Conservation (phyloP, 805 yeast genomes). For the Candida taoyuanica region DNA sequence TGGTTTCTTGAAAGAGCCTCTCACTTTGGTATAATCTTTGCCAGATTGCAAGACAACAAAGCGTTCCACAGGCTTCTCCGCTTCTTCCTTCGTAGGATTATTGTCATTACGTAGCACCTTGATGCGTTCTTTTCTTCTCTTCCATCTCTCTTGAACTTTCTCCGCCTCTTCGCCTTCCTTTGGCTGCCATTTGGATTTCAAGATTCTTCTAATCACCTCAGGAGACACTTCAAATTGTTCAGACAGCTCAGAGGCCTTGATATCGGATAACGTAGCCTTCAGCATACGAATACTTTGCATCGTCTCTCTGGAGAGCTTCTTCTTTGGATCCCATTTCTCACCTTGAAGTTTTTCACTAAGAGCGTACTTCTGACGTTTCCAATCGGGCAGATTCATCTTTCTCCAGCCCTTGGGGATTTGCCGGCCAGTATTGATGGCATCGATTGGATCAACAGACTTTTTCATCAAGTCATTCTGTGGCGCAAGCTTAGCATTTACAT, state of each 20-base stretch:
- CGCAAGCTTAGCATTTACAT: background rate
- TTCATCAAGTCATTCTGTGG: background rate
- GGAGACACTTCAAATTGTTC: slow-evolving; percentile 67
- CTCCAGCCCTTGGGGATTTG: slow-evolving; percentile 43
- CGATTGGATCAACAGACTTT: slow-evolving; percentile 4
- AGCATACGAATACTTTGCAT: slow-evolving; percentile 61
- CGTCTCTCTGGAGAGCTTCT: slow-evolving; percentile 60
- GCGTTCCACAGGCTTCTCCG: slow-evolving; percentile 2
- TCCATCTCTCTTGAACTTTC: slow-evolving; percentile 48
- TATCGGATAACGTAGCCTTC: slow-evolving; percentile 52
- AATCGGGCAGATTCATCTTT: slow-evolving; percentile 45
- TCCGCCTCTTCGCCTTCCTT: slow-evolving; percentile 43
- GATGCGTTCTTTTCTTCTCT: slow-evolving; percentile 39
- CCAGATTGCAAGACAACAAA: slow-evolving; percentile 10
- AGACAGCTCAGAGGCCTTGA: slow-evolving; percentile 56
- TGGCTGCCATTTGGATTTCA: slow-evolving; percentile 76
- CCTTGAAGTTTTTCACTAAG: slow-evolving; percentile 56
- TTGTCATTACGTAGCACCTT: slow-evolving; percentile 16
- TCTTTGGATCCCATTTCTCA: slow-evolving; percentile 61
- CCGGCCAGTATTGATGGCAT: slow-evolving; percentile 8
- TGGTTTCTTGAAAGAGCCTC: background rate
- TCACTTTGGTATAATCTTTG: slow-evolving; percentile 11
- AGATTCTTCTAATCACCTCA: slow-evolving; percentile 74
- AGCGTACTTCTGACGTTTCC: slow-evolving; percentile 68
- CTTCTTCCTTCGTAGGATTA: background rate